Evolutionary conservation across 2,329 filamentous ascomycete species (phyloP).

Genomic region (Xylaria multiplex): DNA sequence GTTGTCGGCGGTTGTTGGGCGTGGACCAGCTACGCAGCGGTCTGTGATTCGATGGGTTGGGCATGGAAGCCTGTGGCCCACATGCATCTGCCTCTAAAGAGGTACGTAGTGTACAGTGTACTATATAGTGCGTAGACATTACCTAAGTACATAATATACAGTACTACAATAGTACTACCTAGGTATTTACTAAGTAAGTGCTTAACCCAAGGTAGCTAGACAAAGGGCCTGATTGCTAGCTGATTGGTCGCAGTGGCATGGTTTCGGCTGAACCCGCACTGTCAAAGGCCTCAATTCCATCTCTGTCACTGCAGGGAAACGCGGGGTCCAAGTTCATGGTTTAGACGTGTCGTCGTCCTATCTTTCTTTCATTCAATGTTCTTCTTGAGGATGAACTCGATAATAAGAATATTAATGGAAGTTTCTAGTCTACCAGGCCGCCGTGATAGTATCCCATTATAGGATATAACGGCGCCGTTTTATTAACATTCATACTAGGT

Average conservation of each 20-base stretch:
- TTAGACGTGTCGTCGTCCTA: conserved; percentile 15
- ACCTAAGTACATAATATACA: background rate
- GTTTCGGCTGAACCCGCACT: conserved; percentile 30
- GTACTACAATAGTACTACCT: too few species aligned
- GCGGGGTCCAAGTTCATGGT: conserved; percentile 25
- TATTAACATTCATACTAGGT: background rate
- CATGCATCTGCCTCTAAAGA: conserved; percentile 17
- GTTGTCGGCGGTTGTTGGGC: conserved; percentile 45
- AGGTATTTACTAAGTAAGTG: too few species aligned
- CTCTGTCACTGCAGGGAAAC: conserved; percentile 22
- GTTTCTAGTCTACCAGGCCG: background rate
- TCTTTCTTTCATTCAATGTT: background rate
- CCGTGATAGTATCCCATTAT: background rate
- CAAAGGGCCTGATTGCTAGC: background rate
- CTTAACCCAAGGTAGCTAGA: too few species aligned
- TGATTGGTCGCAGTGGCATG: conserved; percentile 13
- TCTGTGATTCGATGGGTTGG: conserved; percentile 44
- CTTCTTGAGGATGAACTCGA: conserved; percentile 1
- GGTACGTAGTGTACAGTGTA: conserved; percentile 8
- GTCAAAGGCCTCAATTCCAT: conserved; percentile 13
- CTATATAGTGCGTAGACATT: background rate
- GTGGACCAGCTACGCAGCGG: conserved; percentile 47
- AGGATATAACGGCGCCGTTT: background rate
- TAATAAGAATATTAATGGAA: background rate
- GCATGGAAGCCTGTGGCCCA: conserved; percentile 15